phyloP scores from a whole-genome alignment of 2,329 filamentous ascomycete genomes.

The Hymenoscyphus occultus region DNA sequence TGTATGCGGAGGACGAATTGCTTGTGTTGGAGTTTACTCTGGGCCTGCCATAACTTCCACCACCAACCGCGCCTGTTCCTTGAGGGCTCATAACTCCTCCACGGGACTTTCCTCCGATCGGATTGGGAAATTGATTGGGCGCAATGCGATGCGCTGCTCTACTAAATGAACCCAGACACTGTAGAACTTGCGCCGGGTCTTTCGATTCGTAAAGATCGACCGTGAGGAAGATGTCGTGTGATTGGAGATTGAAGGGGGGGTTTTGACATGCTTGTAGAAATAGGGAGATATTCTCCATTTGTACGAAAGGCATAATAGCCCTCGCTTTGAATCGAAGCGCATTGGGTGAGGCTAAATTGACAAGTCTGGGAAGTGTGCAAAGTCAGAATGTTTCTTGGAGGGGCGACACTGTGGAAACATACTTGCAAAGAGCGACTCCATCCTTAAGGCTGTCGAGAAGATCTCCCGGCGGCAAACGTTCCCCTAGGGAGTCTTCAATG shows the following conservation, averaged over 20 bases:
- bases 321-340: constrained; percentile 81
- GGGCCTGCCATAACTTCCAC: constrained; percentile 39
- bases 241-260: constrained; percentile 79
- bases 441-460: constrained; percentile 85
- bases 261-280: constrained; percentile 87
- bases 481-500: constrained; percentile 79
- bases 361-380: constrained; percentile 50
- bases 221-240: constrained; percentile 94
- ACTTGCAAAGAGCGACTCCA: constrained; percentile 91
- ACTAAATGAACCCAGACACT: constrained; percentile 90
- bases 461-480: constrained; percentile 69
- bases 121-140: constrained; percentile 68
- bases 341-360: constrained; percentile 74
- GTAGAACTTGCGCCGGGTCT: constrained; percentile 91
- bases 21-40: constrained; percentile 56
- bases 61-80: constrained; percentile 53
- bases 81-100: constrained; percentile 63
- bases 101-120: constrained; percentile 69
- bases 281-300: constrained; percentile 99
- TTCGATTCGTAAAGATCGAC: constrained; percentile 96
- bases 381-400: neutral
- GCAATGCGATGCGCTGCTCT: constrained; percentile 74
- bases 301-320: constrained; percentile 94
- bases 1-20: constrained; percentile 52
- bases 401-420: constrained; percentile 37